Percentiles rank a stretch among this genome's conserved stretches.
Evolutionary conservation across 805 yeast genomes (phyloP).

Genomic region (Priceomyces castillae): DNA sequence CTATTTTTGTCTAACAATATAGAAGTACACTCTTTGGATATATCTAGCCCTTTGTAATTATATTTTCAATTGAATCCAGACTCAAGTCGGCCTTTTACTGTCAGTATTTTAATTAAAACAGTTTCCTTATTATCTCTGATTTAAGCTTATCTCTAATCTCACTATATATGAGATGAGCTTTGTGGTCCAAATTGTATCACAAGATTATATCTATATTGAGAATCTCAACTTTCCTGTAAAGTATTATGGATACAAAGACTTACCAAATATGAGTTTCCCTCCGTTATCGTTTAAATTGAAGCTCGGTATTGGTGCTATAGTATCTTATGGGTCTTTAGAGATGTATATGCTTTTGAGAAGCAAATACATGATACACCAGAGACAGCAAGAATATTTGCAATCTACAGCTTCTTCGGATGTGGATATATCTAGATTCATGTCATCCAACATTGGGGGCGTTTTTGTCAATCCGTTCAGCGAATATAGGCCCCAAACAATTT

Average conservation of each 20-base stretch:
- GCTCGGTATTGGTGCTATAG: conserved; percentile 42
- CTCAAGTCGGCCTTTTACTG: no score
- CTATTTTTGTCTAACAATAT: neutral
- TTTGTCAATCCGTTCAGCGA: conserved; percentile 90
- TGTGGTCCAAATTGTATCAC: neutral
- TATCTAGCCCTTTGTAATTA: no score
- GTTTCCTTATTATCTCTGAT: no score
- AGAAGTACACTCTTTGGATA: neutral
- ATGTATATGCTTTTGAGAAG: conserved; percentile 57
- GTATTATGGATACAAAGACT: no score
- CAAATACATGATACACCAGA: conserved; percentile 47
- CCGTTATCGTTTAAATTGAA: conserved; percentile 30
- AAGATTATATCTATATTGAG: neutral
- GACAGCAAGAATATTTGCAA: conserved; percentile 32
- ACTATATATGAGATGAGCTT: neutral
- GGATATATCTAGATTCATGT: conserved; percentile 25
- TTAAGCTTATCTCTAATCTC: neutral
- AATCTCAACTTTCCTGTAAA: no score
- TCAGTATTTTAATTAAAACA: no score
- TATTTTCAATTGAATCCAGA: no score
- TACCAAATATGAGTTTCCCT: neutral
- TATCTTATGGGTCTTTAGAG: conserved; percentile 64
- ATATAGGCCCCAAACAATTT: conserved; percentile 84
- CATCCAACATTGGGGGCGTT: conserved; percentile 61
- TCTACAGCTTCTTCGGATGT: conserved; percentile 10